These are phyloP conservation scores for Cytospora paraplurivora DNA, from an alignment of 2,329 filamentous ascomycete genomes.

Conservation along the genomic window DNA sequence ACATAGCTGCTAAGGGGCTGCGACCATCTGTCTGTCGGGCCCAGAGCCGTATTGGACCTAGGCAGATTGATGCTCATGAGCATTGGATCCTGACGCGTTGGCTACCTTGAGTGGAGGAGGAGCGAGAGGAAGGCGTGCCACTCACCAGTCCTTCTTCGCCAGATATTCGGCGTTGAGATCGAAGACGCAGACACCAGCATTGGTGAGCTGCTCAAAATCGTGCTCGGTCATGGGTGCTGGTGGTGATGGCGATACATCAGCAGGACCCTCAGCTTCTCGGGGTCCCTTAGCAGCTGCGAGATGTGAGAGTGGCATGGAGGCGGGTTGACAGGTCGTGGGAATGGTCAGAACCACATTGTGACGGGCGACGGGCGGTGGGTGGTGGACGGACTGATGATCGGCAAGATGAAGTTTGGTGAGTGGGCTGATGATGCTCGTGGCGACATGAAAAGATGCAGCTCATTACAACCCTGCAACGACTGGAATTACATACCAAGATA, in stretches of 20 bases:
- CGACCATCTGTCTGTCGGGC: not conserved
- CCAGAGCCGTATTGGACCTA: slow-evolving; percentile 13
- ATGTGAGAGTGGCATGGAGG: too few species aligned
- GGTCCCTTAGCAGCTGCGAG: too few species aligned
- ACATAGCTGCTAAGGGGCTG: slow-evolving; percentile 9
- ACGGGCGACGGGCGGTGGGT: too few species aligned
- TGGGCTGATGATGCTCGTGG: too few species aligned
- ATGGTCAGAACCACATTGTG: too few species aligned
- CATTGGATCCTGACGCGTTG: not conserved
- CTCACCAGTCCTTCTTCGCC: slow-evolving; percentile 9
- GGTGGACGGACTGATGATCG: too few species aligned
- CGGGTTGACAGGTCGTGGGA: too few species aligned
- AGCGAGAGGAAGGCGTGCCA: not conserved
- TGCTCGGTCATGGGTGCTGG: slow-evolving; percentile 7
- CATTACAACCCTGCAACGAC: too few species aligned
- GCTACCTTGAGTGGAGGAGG: not conserved
- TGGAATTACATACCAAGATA: too few species aligned
- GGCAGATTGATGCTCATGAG: not conserved
- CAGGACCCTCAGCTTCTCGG: not conserved
- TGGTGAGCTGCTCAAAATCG: slow-evolving; percentile 19
- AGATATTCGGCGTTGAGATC: slow-evolving; percentile 21
- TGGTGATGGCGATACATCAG: not conserved
- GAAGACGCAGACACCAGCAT: slow-evolving; percentile 19
- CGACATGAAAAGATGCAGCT: too few species aligned
- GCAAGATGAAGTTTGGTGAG: too few species aligned